Evolutionary conservation across 1,284 basidiomycete genomes (phyloP), one percentile per base, ranked within the genome.

Genomic region (Sanghuangporus baumii): DNA sequence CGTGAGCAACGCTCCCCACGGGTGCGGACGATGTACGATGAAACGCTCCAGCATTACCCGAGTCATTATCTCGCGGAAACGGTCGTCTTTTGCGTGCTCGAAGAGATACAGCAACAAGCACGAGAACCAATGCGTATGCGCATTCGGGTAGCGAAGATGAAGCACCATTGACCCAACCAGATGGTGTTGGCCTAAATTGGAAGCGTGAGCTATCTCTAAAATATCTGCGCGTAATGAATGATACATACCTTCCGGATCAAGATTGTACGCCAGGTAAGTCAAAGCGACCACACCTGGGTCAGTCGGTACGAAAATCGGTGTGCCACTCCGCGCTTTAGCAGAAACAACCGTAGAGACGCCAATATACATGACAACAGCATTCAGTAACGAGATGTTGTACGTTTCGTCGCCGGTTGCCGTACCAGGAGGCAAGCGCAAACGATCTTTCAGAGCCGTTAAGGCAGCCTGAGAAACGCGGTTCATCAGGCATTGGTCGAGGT

Each of bases 61-160:
- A 47, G 93, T 90, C 78, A 97, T 87, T 67, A 96, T 86, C 77
- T 98, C 96, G 68, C 89, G 85, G 77, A 97, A 91, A 48, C 82
- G 83, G 57, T 91, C 89, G 65, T 86, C 84, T 69, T 85, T 82
- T 59, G 88, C 81, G 69, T 93, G 87, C 51, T 80, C 71, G 77
- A 98, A 99, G 50, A 97, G 84, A 74, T 94, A 84, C 55, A 98
- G 82, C 63, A 98, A 77, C 66, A 98, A 81, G 52, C 86, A 89
- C 73, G 90, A 91, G 81, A 96, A 98, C 93, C 94, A 98, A 74
- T 93, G 89, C 58, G 94, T 98, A 77, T 96, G 94, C n/a, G 94
- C 93, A 70, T 94, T 95, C 38, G 94, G 94, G 81, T 94, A 96
- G 70, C 97, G 93, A 65, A 99, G 81, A 75, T 99, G 96, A 71